Percentiles rank a stretch among this genome's conserved stretches.
Conservation (phyloP, 305 asterid genomes). For the Andrographis paniculata region DNA sequence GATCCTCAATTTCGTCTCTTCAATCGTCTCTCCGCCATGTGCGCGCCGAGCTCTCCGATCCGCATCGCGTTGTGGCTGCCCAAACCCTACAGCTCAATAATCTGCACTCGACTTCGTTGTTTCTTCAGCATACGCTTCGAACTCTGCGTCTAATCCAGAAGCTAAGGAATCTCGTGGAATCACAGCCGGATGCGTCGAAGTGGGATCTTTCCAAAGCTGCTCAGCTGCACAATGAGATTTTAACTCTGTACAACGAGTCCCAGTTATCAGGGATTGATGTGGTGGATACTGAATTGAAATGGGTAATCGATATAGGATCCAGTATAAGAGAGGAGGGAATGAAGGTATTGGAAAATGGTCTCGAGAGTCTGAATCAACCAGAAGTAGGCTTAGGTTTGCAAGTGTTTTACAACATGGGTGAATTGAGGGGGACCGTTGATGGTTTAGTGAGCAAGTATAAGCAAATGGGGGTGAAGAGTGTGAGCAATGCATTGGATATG, state of each 20-base stretch:
- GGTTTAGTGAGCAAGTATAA: slow-evolving; percentile 78
- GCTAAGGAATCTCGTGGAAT: slow-evolving; percentile 45
- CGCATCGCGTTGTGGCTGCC: slow-evolving; percentile 45
- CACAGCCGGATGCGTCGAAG: slow-evolving; percentile 41
- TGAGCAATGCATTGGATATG: slow-evolving; percentile 75
- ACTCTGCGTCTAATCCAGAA: slow-evolving; percentile 48
- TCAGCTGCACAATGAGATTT: slow-evolving; percentile 75
- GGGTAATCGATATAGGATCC: slow-evolving; percentile 75
- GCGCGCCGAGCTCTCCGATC: slow-evolving; percentile 76
- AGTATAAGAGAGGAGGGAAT: slow-evolving; percentile 66
- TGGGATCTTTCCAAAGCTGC: slow-evolving; percentile 87
- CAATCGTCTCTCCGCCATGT: slow-evolving; percentile 62
- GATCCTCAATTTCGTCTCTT: slow-evolving; percentile 59
- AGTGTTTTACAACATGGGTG: slow-evolving; percentile 91
- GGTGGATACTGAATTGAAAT: slow-evolving; percentile 66
- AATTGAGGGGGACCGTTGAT: slow-evolving; percentile 77
- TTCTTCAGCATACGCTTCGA: slow-evolving; percentile 59
- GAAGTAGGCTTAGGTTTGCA: slow-evolving; percentile 92
- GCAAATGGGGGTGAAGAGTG: slow-evolving; percentile 67
- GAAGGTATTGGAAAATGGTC: slow-evolving; percentile 84
- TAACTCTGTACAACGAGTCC: slow-evolving; percentile 52
- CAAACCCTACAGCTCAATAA: slow-evolving; percentile 68
- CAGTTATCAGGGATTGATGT: slow-evolving; percentile 70
- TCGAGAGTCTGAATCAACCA: slow-evolving; percentile 82
- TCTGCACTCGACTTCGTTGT: slow-evolving; percentile 51